These are phyloP conservation scores for Lentinula sp. DNA, from an alignment of 768 basidiomycete genomes.

Conservation along the genomic window DNA sequence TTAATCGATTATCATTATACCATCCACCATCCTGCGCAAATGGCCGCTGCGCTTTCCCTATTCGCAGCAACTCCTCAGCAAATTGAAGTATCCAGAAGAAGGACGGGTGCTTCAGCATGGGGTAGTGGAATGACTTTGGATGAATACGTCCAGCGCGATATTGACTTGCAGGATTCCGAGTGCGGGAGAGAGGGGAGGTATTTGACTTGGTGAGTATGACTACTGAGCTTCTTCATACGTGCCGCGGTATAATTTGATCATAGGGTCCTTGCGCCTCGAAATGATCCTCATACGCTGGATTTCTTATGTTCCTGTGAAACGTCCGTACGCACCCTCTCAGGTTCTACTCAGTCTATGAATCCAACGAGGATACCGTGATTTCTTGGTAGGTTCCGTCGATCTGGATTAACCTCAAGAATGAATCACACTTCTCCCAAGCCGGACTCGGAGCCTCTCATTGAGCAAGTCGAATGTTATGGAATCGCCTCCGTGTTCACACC, in stretches of 20 bases:
- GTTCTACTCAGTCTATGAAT: no score
- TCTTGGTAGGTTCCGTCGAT: conserved; percentile 22
- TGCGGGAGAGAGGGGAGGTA: conserved; percentile 38
- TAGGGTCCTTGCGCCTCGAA: conserved; percentile 55
- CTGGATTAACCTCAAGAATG: conserved; percentile 19
- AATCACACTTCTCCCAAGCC: background rate
- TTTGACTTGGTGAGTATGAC: conserved; percentile 38
- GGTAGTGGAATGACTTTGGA: conserved; percentile 34
- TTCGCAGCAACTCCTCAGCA: conserved; percentile 45
- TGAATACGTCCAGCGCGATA: conserved; percentile 39
- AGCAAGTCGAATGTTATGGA: conserved; percentile 39
- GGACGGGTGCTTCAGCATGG: conserved; percentile 33
- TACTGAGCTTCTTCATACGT: background rate
- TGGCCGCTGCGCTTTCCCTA: conserved; percentile 25
- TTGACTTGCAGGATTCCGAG: conserved; percentile 31
- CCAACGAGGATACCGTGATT: background rate
- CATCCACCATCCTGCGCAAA: no score
- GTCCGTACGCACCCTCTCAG: conserved; percentile 25
- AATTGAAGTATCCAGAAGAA: conserved; percentile 30
- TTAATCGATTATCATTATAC: no score
- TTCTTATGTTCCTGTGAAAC: conserved; percentile 61
- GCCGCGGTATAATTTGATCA: no score
- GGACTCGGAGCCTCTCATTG: background rate
- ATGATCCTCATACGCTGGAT: conserved; percentile 41
- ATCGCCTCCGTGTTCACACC: conserved; percentile 57